These are phyloP conservation scores for Acer saccharum DNA, from an alignment of 345 rosid genomes.

Conservation along the genomic window DNA sequence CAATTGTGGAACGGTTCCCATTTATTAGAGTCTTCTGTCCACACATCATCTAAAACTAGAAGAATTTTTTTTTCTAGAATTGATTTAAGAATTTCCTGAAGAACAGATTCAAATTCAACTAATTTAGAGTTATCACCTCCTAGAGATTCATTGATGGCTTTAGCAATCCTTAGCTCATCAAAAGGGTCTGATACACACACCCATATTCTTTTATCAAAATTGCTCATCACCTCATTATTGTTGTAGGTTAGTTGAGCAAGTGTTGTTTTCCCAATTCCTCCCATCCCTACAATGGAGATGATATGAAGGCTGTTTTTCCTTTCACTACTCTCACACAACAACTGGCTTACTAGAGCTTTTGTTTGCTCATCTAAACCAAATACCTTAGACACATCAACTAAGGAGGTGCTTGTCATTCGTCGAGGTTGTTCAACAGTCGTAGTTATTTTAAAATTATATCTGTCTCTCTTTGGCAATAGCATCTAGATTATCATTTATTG, in stretches of 20 bases:
- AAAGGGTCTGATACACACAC: not conserved
- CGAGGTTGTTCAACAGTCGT: not conserved
- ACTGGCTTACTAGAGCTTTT: fast-evolving
- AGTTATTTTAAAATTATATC: not conserved
- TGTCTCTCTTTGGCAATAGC: too few species aligned
- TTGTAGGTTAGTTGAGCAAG: not conserved
- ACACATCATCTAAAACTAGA: constrained; percentile 8
- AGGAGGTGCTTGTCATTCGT: not conserved
- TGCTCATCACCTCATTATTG: not conserved
- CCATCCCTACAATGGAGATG: too few species aligned
- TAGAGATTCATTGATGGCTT: not conserved
- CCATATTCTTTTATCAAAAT: not conserved
- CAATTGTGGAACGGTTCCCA: constrained; percentile 14
- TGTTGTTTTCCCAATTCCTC: too few species aligned
- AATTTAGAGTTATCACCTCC: too few species aligned
- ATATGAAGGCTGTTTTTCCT: not conserved
- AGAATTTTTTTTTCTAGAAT: not conserved
- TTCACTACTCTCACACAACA: not conserved
- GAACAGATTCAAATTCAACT: too few species aligned
- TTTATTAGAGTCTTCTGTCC: not conserved
- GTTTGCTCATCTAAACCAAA: not conserved
- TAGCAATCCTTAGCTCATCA: not conserved
- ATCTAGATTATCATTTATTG: too few species aligned
- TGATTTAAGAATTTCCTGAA: too few species aligned
- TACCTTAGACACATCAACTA: not conserved